phyloP scores from a whole-genome alignment of 345 rosid species.

The Erucastrum elatum region DNA sequence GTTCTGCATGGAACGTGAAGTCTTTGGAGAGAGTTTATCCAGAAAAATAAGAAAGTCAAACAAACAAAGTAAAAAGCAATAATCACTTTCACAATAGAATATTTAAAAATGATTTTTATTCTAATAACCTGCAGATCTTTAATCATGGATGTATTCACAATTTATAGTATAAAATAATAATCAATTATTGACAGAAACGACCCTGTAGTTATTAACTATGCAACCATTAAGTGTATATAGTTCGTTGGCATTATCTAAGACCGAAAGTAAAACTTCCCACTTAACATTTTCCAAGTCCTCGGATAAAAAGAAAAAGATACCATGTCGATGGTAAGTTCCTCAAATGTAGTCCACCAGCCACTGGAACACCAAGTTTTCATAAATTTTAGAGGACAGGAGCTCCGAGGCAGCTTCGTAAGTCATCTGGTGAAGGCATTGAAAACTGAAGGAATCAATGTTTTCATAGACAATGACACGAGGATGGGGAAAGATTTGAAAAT shows the following conservation, averaged over 20 bases:
- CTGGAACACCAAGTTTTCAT: constrained; percentile 28
- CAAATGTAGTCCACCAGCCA: not conserved
- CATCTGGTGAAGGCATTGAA: constrained; percentile 10
- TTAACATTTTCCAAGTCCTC: not conserved
- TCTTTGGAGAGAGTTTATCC: not conserved
- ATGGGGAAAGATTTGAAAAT: not conserved
- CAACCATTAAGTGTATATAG: not conserved
- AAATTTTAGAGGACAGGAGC: constrained; percentile 33
- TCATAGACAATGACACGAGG: constrained; percentile 14
- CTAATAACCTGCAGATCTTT: not conserved
- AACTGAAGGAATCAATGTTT: not conserved
- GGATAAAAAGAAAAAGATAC: not conserved
- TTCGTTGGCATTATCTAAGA: not conserved
- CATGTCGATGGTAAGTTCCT: constrained; percentile 3
- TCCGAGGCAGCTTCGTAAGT: constrained; percentile 11
- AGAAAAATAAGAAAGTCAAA: not conserved
- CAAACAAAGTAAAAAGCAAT: not conserved
- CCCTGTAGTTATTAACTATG: not conserved
- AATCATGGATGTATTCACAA: not conserved
- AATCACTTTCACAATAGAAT: not conserved
- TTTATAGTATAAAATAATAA: not conserved
- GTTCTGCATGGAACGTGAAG: not conserved
- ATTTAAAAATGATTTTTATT: no score
- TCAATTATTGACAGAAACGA: not conserved
- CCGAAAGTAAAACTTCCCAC: not conserved